Conservation (phyloP, 1,139 yeast species). For the Candida sanyaensis region DNA sequence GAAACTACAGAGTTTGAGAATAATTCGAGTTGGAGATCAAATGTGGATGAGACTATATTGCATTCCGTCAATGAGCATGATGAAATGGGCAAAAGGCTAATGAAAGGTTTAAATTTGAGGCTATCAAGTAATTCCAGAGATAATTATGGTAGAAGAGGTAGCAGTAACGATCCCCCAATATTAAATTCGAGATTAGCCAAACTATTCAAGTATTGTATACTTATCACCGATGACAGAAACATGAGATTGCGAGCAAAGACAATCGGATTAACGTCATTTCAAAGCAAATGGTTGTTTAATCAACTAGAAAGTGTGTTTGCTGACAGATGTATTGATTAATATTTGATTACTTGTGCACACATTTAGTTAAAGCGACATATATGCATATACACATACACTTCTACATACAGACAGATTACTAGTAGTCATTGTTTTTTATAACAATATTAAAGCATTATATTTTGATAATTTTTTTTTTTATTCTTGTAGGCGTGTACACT, state of each 20-base stretch:
- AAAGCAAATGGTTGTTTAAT: constrained; percentile 61
- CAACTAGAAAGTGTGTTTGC: constrained; percentile 48
- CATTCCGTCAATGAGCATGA: constrained; percentile 53
- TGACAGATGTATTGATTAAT: constrained; percentile 42
- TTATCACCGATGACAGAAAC: constrained; percentile 73
- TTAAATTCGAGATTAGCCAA: constrained; percentile 39
- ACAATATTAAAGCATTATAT: too few species aligned
- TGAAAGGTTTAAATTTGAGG: constrained; percentile 37
- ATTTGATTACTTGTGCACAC: not conserved
- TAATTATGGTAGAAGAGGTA: constrained; percentile 3
- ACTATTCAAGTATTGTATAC: constrained; percentile 55
- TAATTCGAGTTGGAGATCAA: constrained; percentile 64
- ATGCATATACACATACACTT: constrained; percentile 2
- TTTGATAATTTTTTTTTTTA: not conserved
- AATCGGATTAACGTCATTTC: constrained; percentile 57
- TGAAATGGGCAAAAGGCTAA: constrained; percentile 39
- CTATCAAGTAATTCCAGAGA: constrained; percentile 14
- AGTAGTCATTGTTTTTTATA: not conserved
- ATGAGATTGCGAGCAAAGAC: constrained; percentile 69
- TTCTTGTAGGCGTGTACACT: not conserved
- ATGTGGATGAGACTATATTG: constrained; percentile 61
- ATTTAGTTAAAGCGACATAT: not conserved
- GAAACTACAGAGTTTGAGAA: constrained; percentile 62
- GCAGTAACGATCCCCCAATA: constrained; percentile 14
- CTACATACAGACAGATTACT: not conserved